Percentiles rank a stretch among this genome's conserved stretches.
phyloP scores from a whole-genome alignment of 352 stramenopile species.

The Globisporangium nagaii region DNA sequence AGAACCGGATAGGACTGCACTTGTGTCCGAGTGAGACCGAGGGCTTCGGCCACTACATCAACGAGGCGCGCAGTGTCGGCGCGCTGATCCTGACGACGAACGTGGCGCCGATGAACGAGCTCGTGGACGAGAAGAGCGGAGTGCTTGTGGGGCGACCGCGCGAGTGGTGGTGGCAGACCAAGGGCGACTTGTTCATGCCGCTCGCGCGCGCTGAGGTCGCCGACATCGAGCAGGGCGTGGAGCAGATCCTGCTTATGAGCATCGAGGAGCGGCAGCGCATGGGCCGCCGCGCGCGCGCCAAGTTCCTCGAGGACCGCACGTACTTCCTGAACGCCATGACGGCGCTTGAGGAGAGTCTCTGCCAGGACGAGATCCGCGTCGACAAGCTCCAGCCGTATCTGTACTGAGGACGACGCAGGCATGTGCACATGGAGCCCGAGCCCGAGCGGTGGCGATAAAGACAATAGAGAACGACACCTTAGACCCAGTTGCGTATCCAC shows the following conservation, averaged over 20 bases:
- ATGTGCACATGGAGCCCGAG: too few relatives aligned
- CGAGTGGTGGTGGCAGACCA: slow-evolving; percentile 80
- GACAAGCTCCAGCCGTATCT: slow-evolving; percentile 73
- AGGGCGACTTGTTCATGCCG: slow-evolving; percentile 82
- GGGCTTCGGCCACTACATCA: slow-evolving; percentile 85
- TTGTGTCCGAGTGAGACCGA: slow-evolving; percentile 73
- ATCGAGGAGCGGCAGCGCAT: slow-evolving; percentile 72
- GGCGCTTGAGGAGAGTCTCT: slow-evolving; percentile 69
- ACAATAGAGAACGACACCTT: not conserved
- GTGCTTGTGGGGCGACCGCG: slow-evolving; percentile 54
- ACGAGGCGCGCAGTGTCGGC: slow-evolving; percentile 69
- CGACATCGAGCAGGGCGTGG: slow-evolving; percentile 62
- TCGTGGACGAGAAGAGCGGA: slow-evolving; percentile 65
- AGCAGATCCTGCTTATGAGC: slow-evolving; percentile 64
- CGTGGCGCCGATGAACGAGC: slow-evolving; percentile 81
- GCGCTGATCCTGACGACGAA: slow-evolving; percentile 74
- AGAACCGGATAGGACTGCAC: slow-evolving; percentile 75
- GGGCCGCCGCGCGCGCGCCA: slow-evolving; percentile 55
- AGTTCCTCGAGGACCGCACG: slow-evolving; percentile 71
- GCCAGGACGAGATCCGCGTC: slow-evolving; percentile 72
- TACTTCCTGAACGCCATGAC: slow-evolving; percentile 83
- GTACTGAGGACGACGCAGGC: slow-evolving; percentile 45
- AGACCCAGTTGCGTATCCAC: not conserved
- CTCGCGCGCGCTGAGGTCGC: slow-evolving; percentile 52
- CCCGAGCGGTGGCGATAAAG: not conserved